Evolutionary conservation across 192 early-diverging fungal genomes (phyloP), one percentile per base, ranked within the genome.

Genomic region (Backusella tarrabulga): DNA sequence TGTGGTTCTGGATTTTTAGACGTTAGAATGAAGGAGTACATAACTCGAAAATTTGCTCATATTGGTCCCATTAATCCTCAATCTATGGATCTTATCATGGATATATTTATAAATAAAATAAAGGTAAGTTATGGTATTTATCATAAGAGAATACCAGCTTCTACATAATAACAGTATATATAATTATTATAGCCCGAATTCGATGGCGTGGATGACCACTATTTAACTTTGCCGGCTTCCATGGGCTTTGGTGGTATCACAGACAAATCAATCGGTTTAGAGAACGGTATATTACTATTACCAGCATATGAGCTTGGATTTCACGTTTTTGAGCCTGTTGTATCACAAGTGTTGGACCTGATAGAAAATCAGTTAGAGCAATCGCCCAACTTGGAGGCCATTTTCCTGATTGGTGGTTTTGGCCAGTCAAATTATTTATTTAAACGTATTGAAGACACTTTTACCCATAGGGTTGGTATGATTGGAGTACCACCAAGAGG

Each of bases 321-420:
- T n/a, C 46, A 82, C 3, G 86, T 87, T 17, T 87, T 87, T 78
- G 86, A 88, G 41, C 84, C 84, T 5, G 83, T 87, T 60, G 78
- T 85, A 17, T 75, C 74, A 42, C 84, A 87, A 52, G 83, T 87
- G 0, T 34, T 87, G 56, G 79, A 52, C 15, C 50, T 85, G 42
- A 86, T 87, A 66, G 78, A 84, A 21, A 83, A 71, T 29, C 86
- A 87, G 60, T 60, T 85, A 40, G 44, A 71, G 14, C 84, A 85
- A 74, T 78, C 84, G 7, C 81, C 83, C 32, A 67, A 73, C 23
- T 73, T 83, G 29, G 78, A 82, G 19, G 87, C 87, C 50, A 76
- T 88, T n/a, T 88, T 88, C 68, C 77, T 86, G 76, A 85, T 88
- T 8, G 87, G 87, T 67, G 87, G 87, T 5, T 89, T 89, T 68